Evolutionary conservation across 2,329 filamentous ascomycete species (phyloP), one percentile per base, ranked within the genome.

Genomic region (Xylariales sp.): DNA sequence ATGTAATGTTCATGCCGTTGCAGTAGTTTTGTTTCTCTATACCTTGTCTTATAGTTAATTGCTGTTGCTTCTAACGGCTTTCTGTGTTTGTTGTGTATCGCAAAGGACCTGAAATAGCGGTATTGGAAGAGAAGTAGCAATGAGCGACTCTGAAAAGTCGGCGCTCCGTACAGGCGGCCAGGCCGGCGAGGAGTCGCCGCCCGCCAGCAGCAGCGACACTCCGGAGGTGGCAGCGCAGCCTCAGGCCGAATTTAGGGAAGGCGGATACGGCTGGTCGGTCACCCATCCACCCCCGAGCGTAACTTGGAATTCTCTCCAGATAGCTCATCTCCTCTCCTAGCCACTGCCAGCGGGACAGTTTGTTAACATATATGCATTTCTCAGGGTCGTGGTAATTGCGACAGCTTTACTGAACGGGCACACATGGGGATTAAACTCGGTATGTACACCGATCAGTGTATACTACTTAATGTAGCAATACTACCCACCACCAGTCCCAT

Each of bases 381-480:
- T 10, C 35, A 69, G 66, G 66, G 68, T 79, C 16, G 77, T 78
- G 38, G 71, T 77, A n/a, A 50, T 64, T 3, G 69, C 66, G 27
- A 64, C 72, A 44, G 69, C 72, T 35, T 57, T 77, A 44, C 72
- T 85, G 40, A 85, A 85, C 53, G 77, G 72, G 6, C 83, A 88
- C 53, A 87, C 83, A 1, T 88, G 84, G 84, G 84, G 84, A 6
- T 63, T 88, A 43, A 88, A 88, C 55, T 78, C 74, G 40, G 74
- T 78, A 47, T 40, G 71, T 50, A n/a, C n/a, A n/a, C 12, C 24
- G 7, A 13, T 37, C 16, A 33, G n/a, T 19, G 15, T 5, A n/a
- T 25, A 38, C 16, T 14, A 23, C 24, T 16, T 24, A 23, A 38
- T 13, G n/a, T 8, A 16, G 15, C 13, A 27, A 7, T 14, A n/a